Evolutionary conservation across 441 rosid genomes (phyloP).

Genomic region (Euphorbia neoarborescens): DNA sequence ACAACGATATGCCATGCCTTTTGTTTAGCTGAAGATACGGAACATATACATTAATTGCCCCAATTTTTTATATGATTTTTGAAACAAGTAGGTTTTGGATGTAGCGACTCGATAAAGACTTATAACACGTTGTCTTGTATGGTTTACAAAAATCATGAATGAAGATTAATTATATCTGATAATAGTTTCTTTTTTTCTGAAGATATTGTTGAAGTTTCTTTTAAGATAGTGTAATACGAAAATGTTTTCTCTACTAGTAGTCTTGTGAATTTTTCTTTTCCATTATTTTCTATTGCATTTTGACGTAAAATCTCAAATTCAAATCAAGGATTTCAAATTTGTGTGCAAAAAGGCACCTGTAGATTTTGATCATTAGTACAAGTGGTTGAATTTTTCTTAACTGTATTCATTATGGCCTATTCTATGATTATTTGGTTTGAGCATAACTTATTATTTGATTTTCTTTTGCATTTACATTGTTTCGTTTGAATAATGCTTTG

Average conservation of each 20-base stretch:
- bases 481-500: constrained; percentile 4
- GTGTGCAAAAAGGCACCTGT: neutral
- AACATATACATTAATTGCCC: neutral
- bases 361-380: neutral
- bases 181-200: no score
- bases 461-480: neutral
- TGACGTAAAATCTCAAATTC: neutral
- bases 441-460: constrained; percentile 6
- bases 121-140: neutral
- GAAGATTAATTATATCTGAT: neutral
- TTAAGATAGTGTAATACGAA: neutral
- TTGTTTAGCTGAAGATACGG: neutral
- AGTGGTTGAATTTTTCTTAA: neutral
- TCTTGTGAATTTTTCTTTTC: neutral
- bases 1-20: neutral
- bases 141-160: neutral
- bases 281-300: neutral
- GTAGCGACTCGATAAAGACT: neutral
- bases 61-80: neutral
- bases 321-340: neutral
- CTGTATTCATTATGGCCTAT: no score
- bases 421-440: neutral
- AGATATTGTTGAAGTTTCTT: neutral
- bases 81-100: neutral
- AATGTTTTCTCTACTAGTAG: neutral